Evolutionary conservation across 2,329 filamentous ascomycete genomes (phyloP), one percentile per base, ranked within the genome.

Genomic region (Lasiodiplodia gonubiensis): DNA sequence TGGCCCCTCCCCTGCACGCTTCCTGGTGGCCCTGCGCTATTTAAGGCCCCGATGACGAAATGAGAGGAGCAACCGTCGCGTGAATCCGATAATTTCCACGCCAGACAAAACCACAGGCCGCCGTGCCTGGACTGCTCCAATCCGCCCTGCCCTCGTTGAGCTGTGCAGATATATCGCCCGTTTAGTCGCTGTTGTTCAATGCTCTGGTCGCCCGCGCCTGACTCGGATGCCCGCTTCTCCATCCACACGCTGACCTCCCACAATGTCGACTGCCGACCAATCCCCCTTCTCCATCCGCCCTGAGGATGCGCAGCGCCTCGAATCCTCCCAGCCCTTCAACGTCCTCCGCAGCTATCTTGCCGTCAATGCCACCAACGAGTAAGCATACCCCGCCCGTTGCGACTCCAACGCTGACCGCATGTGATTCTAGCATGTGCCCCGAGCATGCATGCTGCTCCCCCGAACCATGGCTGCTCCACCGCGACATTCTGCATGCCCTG

Each of bases 401-500:
- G 30, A 37, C 35, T 30, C 37, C 46, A 18, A 39, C 21, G 35
- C 64, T 67, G 46, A 67, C 64, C 33, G 16, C 16, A 67, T 82
- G 79, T 37, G 25, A n/a, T 3, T 37, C 39, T 70, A 83, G 82
- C 68, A 82, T 84, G 69, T 85, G 83, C 75, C 67, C 74, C 37
- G 67, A 75, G 16, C 83, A 85, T 69, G 68, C 73, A 11, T 70
- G 73, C 63, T 76, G 75, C 66, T 73, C 76, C 35, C 23, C 67
- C 2, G 72, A 77, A 21, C 76, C 77, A 66, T 84, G 80, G 79
- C 76, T 85, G 16, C 79, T 87, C 23, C 85, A 87, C 70, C 85
- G 86, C 72, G 86, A 88, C 69, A 82, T 88, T 64, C 83, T 88
- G 64, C 86, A 88, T 71, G 86, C 85, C 39, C 79, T 88, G 16